phyloP scores from a whole-genome alignment of 352 stramenopile species.

The Blastocystis sp. region DNA sequence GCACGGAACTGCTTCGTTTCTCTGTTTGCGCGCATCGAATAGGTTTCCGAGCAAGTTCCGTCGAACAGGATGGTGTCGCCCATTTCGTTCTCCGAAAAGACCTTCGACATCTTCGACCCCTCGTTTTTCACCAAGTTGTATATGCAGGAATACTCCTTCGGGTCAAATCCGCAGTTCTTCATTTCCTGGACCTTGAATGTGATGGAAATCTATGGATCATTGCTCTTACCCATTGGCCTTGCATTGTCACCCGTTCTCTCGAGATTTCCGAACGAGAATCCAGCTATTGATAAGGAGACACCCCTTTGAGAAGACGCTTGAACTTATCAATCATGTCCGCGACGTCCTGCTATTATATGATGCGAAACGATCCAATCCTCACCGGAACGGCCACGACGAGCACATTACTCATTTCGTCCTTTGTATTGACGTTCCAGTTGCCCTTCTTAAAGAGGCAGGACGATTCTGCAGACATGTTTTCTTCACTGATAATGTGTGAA shows the following conservation, averaged over 20 bases:
- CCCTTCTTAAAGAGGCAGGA: slow-evolving; percentile 2
- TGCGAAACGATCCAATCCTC: background rate
- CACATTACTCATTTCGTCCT: background rate
- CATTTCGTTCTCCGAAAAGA: background rate
- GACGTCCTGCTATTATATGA: slow-evolving; percentile 22
- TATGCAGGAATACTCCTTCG: slow-evolving; percentile 45
- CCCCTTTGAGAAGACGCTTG: background rate
- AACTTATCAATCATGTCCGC: slow-evolving; percentile 40
- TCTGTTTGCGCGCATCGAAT: background rate
- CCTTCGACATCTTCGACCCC: slow-evolving; percentile 4
- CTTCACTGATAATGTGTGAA: background rate
- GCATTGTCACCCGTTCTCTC: slow-evolving; percentile 14
- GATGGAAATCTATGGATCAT: slow-evolving; percentile 7
- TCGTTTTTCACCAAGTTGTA: slow-evolving; percentile 17
- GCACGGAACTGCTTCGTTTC: slow-evolving; percentile 14
- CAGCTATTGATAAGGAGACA: slow-evolving; percentile 27
- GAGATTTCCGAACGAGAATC: slow-evolving; percentile 12
- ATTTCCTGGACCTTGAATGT: slow-evolving; percentile 7
- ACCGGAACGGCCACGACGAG: slow-evolving; percentile 27
- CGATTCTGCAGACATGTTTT: background rate
- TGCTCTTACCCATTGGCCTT: background rate
- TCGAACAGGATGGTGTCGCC: slow-evolving; percentile 11
- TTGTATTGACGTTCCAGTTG: slow-evolving; percentile 31
- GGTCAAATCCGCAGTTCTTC: background rate
- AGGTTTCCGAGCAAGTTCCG: background rate